Evolutionary conservation across 805 yeast genomes (phyloP).

Genomic region (Peterozyma toletana): DNA sequence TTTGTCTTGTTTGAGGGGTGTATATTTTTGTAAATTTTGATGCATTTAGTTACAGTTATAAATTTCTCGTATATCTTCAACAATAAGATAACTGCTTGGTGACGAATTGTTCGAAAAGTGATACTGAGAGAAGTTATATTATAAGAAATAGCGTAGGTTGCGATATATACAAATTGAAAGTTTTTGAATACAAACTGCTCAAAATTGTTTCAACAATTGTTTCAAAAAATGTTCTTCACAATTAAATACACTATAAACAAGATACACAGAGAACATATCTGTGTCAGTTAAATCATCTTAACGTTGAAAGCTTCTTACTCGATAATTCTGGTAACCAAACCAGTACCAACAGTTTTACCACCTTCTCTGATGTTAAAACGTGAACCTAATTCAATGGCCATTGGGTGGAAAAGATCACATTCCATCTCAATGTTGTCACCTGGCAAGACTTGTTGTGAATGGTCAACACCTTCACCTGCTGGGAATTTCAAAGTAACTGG

Average conservation of each 20-base stretch:
- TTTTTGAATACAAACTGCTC: too few relatives aligned
- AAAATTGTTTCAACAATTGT: too few relatives aligned
- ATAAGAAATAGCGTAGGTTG: too few relatives aligned
- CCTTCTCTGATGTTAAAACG: constrained; percentile 99
- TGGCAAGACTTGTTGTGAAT: constrained; percentile 87
- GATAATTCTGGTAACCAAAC: constrained; percentile 88
- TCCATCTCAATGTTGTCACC: constrained; percentile 98
- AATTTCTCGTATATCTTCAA: too few relatives aligned
- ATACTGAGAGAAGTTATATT: too few relatives aligned
- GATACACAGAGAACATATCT: not conserved
- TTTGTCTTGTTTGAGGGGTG: too few relatives aligned
- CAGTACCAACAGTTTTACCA: constrained; percentile 98
- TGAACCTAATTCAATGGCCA: constrained; percentile 93
- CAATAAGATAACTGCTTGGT: too few relatives aligned
- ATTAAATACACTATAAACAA: constrained; percentile 3
- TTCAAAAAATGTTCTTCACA: not conserved
- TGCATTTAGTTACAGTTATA: too few relatives aligned
- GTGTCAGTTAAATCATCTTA: not conserved
- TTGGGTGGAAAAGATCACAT: constrained; percentile 82
- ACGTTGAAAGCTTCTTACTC: constrained; percentile 32
- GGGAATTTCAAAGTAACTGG: constrained; percentile 90
- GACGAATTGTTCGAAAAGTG: too few relatives aligned
- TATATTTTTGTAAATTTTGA: too few relatives aligned
- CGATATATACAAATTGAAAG: too few relatives aligned
- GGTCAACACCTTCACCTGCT: constrained; percentile 65